phyloP scores from a whole-genome alignment of 2,329 filamentous ascomycete species.

The Orbilia oligospora region DNA sequence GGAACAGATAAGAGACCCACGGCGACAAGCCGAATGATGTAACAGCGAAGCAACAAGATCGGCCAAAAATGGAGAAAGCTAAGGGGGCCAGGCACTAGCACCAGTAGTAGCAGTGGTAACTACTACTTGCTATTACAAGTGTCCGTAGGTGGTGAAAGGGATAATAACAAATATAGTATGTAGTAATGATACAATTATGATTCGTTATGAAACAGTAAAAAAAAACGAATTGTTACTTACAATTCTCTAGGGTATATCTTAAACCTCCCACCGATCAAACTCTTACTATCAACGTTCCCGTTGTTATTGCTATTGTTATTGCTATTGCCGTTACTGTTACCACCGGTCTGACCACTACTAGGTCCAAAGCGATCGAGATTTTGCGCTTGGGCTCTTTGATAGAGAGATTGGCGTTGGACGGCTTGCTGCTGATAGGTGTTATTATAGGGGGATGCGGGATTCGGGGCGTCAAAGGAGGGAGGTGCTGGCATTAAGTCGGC shows the following conservation, averaged over 20 bases:
- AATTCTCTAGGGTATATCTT: conserved; percentile 60
- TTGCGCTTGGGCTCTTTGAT: conserved; percentile 54
- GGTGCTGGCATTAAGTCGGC: conserved; percentile 60
- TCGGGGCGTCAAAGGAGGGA: conserved; percentile 61
- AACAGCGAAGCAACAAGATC: conserved; percentile 44
- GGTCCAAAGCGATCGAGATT: conserved; percentile 47
- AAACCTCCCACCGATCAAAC: conserved; percentile 49
- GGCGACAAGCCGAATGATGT: conserved; percentile 55
- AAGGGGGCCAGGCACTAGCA: conserved; percentile 4
- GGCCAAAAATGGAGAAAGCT: not conserved
- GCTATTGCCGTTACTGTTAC: conserved; percentile 7
- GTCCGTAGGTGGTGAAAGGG: conserved; percentile 18
- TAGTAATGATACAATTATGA: conserved; percentile 19
- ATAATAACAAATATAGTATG: conserved; percentile 1
- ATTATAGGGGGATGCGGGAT: conserved; percentile 57
- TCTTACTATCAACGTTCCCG: conserved; percentile 54
- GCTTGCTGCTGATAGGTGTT: conserved; percentile 57
- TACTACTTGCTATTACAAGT: no score
- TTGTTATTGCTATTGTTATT: conserved; percentile 12
- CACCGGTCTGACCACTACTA: conserved; percentile 27
- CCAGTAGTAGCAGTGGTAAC: not conserved
- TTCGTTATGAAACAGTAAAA: not conserved
- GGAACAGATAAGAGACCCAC: conserved; percentile 12
- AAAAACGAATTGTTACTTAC: conserved; percentile 25
- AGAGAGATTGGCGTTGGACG: conserved; percentile 53